phyloP scores from a whole-genome alignment of 2,329 filamentous ascomycete genomes.

The Teratosphaeria epicoccoides region DNA sequence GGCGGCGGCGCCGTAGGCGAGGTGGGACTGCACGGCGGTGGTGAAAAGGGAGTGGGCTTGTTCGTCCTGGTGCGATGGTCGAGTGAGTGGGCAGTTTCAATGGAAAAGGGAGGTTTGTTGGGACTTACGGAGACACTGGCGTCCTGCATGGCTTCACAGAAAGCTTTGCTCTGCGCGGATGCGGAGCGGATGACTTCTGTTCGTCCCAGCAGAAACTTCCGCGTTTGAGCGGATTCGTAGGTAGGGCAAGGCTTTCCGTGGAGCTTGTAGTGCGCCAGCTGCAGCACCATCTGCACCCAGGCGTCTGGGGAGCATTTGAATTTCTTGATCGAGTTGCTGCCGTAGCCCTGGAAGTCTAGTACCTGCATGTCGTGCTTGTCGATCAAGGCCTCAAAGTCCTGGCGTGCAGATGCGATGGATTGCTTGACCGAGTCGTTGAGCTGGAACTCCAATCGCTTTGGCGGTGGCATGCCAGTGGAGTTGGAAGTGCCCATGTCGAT shows the following conservation, averaged over 20 bases:
- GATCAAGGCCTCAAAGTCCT: not conserved
- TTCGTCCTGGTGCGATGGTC: not conserved
- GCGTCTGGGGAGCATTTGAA: not conserved
- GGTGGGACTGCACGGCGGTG: not conserved
- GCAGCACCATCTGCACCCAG: not conserved
- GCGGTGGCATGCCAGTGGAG: not conserved
- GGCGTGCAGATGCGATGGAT: not conserved
- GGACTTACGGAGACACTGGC: not conserved
- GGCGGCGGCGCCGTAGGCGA: not conserved
- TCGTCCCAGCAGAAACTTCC: not conserved
- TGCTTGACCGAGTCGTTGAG: not conserved
- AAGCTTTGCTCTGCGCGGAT: not conserved
- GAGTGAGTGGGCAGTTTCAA: too few relatives aligned
- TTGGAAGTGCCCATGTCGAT: not conserved
- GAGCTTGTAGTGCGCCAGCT: not conserved
- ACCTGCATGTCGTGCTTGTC: not conserved
- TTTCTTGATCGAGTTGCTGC: not conserved
- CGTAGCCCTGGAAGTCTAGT: not conserved
- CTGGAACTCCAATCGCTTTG: not conserved
- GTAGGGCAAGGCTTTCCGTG: not conserved
- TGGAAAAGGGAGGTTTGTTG: not conserved
- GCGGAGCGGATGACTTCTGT: not conserved
- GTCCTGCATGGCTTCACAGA: not conserved
- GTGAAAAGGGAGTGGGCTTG: not conserved
- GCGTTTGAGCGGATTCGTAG: not conserved